Conservation (phyloP, 78 protist species). For the Trichosphaerium sp. region DNA sequence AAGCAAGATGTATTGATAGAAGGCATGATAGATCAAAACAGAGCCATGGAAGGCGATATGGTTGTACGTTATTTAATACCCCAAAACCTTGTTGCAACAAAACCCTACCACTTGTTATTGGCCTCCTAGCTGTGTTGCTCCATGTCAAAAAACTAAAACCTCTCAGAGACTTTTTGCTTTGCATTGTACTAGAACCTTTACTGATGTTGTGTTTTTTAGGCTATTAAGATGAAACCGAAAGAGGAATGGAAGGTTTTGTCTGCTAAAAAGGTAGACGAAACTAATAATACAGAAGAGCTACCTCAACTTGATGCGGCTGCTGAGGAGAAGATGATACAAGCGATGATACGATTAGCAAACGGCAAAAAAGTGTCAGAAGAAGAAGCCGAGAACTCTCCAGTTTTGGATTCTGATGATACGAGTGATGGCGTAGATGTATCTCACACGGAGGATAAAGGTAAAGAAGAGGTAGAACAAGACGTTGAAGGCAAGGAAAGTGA, state of each 20-base stretch:
- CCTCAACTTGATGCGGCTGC: not conserved
- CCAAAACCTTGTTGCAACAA: no score
- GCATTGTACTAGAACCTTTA: slow-evolving; percentile 4
- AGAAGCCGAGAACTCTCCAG: slow-evolving; percentile 2
- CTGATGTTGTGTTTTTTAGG: not conserved
- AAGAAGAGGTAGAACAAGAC: no score
- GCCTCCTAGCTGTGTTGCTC: slow-evolving; percentile 17
- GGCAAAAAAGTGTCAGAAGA: not conserved
- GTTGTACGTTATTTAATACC: no score
- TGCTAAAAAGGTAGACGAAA: no score
- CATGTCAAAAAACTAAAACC: slow-evolving; percentile 29
- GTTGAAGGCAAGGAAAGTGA: not conserved
- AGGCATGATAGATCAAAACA: not conserved
- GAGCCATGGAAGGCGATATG: slow-evolving; percentile 45
- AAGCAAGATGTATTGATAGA: slow-evolving; percentile 7
- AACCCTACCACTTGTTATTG: no score
- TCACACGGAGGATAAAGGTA: not conserved
- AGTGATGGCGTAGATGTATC: not conserved
- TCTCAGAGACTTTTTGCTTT: not conserved
- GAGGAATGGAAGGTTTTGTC: slow-evolving; percentile 14
- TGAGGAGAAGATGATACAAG: not conserved
- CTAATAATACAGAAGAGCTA: no score
- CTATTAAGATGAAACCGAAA: slow-evolving; percentile 9
- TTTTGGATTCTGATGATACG: no score
- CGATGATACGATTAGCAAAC: not conserved